Conservation (phyloP, 768 basidiomycete genomes). For the Lactifluus pinguis region DNA sequence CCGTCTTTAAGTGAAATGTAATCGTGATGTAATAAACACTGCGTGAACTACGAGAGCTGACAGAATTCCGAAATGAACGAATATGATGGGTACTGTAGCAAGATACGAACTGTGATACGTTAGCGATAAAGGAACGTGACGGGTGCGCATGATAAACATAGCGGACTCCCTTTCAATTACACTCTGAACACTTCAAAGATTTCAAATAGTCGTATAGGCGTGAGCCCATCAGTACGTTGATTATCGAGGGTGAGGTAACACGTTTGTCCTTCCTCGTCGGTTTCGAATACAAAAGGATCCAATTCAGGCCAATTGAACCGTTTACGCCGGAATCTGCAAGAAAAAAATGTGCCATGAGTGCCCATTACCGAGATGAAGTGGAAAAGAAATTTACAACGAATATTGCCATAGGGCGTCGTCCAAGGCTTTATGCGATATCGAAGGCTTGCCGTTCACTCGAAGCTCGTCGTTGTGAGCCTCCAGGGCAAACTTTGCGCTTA, state of each 20-base stretch:
- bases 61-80: neutral
- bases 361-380: neutral
- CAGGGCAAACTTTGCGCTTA: slow-evolving; percentile 55
- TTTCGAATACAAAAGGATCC: slow-evolving; percentile 1
- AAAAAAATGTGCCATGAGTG: neutral
- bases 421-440: slow-evolving; percentile 26
- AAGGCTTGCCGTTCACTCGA: slow-evolving; percentile 19
- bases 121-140: neutral
- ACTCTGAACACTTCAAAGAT: slow-evolving; percentile 17
- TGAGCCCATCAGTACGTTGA: slow-evolving; percentile 15
- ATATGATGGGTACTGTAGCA: neutral
- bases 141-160: neutral
- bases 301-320: slow-evolving; percentile 58
- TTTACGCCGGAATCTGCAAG: slow-evolving; percentile 50
- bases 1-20: no score
- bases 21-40: neutral
- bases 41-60: neutral
- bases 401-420: slow-evolving; percentile 45
- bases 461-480: slow-evolving; percentile 37
- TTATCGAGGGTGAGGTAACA: neutral
- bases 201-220: slow-evolving; percentile 11
- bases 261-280: neutral
- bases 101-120: neutral
- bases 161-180: neutral
- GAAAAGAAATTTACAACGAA: slow-evolving; percentile 38